Base-by-base conservation (phyloP, 805 yeast species). In the Saturnispora serradocipensis region DNA sequence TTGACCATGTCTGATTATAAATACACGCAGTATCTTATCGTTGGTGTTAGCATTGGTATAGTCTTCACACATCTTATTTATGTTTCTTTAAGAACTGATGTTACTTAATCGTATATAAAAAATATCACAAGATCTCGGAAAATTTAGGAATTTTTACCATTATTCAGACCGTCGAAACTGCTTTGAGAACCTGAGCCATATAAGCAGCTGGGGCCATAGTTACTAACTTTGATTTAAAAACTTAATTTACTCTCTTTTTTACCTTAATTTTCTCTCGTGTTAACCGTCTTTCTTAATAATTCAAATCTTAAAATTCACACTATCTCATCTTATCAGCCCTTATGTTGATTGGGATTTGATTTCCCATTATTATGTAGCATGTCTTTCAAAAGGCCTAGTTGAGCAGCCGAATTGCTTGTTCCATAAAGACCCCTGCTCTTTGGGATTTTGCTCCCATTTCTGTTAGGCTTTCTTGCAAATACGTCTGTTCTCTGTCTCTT, bases 1-100 rank as follows among this genome's bases (percentile, higher is more conserved):
- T 63, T 85, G 93, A 1, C 96, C 96, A 59, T 88, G 96, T 60
- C 96, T 77, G 4, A 88, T 78, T 5, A 87, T 64, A 56, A 84
- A 82, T 3, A 86, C 52, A 10, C 72, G 56, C 7, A 65, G 53
- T 6, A 48, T 55, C 5, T 38, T 20, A 2, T 27, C 36, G 32
- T 51, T 38, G 28, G 30, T 24, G n/a, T 46, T 46, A 16, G 32
- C 28, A 18, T 15, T 15, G 18, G 30, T 24, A 18, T 24, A 40
- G 25, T 22, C 30, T 10, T 10, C 15, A 18, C 24, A 38, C 42
- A 38, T 38, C 22, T 7, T 30, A 30, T 30, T n/a, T 30, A 30
- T 30, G 11, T 30, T 30, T 13, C 2, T 30, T 13, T 9, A 30
- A 30, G 15, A 30, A 30, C 34, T 30, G n/a, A 30, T 30, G n/a